Conservation (phyloP, 2,329 filamentous ascomycete genomes). For the Sporothrix schenckii region DNA sequence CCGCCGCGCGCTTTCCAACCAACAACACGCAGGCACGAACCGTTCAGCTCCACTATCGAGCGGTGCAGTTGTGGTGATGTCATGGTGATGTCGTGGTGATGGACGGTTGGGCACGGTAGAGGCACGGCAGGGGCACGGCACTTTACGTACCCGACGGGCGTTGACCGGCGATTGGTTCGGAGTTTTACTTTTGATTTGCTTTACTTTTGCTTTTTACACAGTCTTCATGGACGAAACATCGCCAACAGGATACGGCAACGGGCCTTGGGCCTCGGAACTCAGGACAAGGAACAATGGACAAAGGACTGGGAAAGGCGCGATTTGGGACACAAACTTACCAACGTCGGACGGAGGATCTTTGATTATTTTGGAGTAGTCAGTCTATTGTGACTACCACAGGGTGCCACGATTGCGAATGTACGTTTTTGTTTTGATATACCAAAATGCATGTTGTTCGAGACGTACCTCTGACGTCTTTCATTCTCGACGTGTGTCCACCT, state of each 20-base stretch:
- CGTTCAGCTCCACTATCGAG: not conserved
- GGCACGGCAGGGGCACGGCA: too few species aligned
- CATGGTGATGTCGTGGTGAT: too few species aligned
- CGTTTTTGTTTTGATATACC: too few species aligned
- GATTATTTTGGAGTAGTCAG: not conserved
- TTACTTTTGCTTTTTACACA: too few species aligned
- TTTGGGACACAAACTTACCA: not conserved
- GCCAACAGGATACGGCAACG: not conserved
- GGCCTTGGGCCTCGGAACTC: not conserved
- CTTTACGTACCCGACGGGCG: not conserved
- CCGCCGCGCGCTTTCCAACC: not conserved
- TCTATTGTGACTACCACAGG: too few species aligned
- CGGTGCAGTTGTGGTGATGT: not conserved
- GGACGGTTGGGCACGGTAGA: too few species aligned
- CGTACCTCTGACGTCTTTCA: too few species aligned
- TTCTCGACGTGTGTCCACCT: too few species aligned
- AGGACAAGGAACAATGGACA: not conserved
- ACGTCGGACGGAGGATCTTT: slow-evolving; percentile 2
- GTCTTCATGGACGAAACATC: not conserved
- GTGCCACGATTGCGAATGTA: too few species aligned
- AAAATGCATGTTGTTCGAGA: too few species aligned
- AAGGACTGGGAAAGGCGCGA: not conserved
- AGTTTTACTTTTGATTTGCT: too few species aligned
- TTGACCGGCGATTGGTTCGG: too few species aligned
- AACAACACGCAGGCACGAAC: not conserved